A percentile compares a stretch with the other conserved stretches of the same genome.
phyloP scores from a whole-genome alignment of 73 alveolate species.

The Effrenium voratum region DNA sequence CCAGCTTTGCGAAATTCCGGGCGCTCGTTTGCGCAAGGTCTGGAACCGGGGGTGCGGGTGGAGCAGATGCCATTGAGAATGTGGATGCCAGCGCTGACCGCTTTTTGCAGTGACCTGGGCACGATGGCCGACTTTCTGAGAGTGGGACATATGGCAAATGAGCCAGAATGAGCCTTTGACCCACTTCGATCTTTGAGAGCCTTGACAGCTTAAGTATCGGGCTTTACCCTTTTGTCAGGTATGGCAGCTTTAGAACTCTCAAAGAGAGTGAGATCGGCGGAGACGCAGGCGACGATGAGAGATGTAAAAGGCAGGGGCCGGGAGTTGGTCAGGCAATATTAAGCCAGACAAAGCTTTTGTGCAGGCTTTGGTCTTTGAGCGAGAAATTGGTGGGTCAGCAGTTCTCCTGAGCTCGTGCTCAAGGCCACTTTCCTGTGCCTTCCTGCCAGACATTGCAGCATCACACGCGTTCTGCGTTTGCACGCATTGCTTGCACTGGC shows the following conservation, averaged over 20 bases:
- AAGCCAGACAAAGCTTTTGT: neutral
- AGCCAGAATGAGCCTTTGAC: neutral
- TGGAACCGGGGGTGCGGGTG: slow-evolving; percentile 94
- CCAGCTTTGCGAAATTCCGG: neutral
- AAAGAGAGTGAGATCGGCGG: slow-evolving; percentile 85
- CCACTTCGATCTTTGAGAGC: neutral
- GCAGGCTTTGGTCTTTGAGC: slow-evolving; percentile 78
- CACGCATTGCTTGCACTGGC: neutral
- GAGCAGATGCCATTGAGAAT: slow-evolving; percentile 85
- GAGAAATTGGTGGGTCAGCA: slow-evolving; percentile 87
- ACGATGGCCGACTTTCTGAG: neutral
- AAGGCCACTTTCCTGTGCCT: too few relatives aligned
- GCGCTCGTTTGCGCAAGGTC: slow-evolving; percentile 9
- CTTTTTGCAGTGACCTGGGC: slow-evolving; percentile 66
- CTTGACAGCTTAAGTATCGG: neutral
- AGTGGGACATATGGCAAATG: neutral
- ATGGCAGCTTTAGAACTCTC: slow-evolving; percentile 92
- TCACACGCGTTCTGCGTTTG: too few relatives aligned
- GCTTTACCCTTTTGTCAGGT: neutral
- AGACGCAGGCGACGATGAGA: slow-evolving; percentile 62
- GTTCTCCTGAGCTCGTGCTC: slow-evolving; percentile 49
- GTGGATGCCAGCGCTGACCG: slow-evolving; percentile 52
- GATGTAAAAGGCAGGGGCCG: slow-evolving; percentile 43
- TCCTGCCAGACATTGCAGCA: too few relatives aligned
- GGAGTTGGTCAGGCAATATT: neutral